Evolutionary conservation across 495 filamentous ascomycete genomes (phyloP).

Genomic region (Tuber umbilicatum): DNA sequence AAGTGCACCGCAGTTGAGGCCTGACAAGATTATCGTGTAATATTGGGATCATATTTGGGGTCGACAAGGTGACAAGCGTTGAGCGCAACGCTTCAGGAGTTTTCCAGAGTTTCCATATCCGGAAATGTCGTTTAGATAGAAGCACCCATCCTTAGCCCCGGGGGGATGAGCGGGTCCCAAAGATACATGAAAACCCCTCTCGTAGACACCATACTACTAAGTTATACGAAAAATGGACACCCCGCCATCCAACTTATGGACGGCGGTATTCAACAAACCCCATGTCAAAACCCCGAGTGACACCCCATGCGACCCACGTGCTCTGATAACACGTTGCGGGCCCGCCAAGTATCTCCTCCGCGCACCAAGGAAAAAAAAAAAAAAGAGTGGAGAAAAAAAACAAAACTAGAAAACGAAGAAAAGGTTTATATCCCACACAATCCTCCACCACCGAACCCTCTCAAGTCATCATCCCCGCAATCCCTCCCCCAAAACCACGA

Average conservation of each 20-base stretch:
- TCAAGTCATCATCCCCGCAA: background rate
- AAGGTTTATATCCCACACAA: background rate
- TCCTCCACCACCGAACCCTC: background rate
- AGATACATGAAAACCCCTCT: background rate
- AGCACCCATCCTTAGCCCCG: no score
- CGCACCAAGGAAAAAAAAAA: background rate
- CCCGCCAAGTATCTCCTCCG: background rate
- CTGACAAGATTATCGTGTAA: background rate
- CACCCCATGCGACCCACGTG: background rate
- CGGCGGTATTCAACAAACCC: background rate
- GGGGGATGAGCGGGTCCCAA: background rate
- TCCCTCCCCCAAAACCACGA: background rate
- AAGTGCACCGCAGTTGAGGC: background rate
- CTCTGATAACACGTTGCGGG: background rate
- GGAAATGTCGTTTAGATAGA: no score
- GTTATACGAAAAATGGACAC: background rate
- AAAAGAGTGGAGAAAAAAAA: background rate
- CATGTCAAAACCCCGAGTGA: background rate
- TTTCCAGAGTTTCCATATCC: background rate
- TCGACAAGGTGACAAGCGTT: background rate
- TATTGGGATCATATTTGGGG: background rate
- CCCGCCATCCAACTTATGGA: background rate
- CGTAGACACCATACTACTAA: background rate
- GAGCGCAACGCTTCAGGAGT: background rate
- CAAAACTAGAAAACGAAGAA: background rate